Conservation (phyloP, 352 stramenopile species). For the Phytophthora chlamydospora region DNA sequence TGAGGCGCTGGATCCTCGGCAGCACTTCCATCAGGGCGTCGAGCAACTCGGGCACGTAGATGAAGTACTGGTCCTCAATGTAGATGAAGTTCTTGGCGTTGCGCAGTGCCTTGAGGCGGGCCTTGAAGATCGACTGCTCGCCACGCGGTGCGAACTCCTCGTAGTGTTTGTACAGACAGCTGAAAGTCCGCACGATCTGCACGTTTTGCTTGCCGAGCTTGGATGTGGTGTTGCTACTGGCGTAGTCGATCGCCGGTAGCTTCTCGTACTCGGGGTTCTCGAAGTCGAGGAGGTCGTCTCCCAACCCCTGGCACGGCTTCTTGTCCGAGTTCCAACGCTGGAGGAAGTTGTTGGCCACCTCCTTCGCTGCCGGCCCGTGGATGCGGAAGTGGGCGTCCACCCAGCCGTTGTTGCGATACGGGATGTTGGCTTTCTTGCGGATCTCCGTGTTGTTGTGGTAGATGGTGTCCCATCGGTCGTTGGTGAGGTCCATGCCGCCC, state of each 20-base stretch:
- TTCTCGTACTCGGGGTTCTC: constrained; percentile 46
- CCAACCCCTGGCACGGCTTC: constrained; percentile 23
- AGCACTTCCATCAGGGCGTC: constrained; percentile 50
- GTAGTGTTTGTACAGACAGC: constrained; percentile 55
- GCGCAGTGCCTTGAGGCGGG: constrained; percentile 49
- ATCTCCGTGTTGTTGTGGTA: constrained; percentile 50
- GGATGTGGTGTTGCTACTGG: constrained; percentile 10
- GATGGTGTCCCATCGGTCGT: constrained; percentile 65
- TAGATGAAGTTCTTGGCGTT: constrained; percentile 50
- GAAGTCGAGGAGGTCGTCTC: constrained; percentile 49
- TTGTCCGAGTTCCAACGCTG: constrained; percentile 56
- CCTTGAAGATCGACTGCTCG: constrained; percentile 52
- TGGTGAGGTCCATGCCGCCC: constrained; percentile 55
- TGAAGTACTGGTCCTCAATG: constrained; percentile 43
- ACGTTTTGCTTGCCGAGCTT: constrained; percentile 40
- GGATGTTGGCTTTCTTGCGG: constrained; percentile 33
- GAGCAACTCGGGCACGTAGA: constrained; percentile 49
- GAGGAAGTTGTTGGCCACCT: constrained; percentile 65
- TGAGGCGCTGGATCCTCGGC: constrained; percentile 47
- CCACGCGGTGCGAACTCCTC: constrained; percentile 55
- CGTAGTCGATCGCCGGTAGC: constrained; percentile 13
- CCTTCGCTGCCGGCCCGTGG: constrained; percentile 46
- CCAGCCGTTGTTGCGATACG: constrained; percentile 52
- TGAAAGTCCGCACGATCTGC: constrained; percentile 66
- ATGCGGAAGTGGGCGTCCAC: constrained; percentile 56